Evolutionary conservation across 2,329 filamentous ascomycete genomes (phyloP).

Genomic region (Ophiosphaerella korrae): DNA sequence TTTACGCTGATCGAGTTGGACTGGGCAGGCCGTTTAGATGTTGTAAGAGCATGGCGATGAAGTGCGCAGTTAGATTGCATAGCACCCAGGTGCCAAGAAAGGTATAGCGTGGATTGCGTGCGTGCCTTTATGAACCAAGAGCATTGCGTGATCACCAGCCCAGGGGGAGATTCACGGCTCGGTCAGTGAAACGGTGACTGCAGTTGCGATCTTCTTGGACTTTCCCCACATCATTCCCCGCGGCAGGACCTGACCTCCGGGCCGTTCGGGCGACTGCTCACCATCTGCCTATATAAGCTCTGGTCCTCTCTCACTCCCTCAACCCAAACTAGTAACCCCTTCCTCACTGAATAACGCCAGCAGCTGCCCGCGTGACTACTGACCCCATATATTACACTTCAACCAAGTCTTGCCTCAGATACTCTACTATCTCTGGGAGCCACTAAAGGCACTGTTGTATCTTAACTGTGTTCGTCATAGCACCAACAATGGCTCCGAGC

Average conservation of each 20-base stretch:
- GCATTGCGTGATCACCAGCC: slow-evolving; percentile 3
- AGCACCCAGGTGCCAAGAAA: not conserved
- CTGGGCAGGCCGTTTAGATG: no score
- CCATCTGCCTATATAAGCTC: slow-evolving; percentile 20
- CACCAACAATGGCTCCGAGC: slow-evolving; percentile 36
- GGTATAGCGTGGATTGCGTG: not conserved
- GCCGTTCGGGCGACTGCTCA: slow-evolving; percentile 1
- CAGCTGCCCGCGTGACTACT: slow-evolving; percentile 7
- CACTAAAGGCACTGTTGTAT: no score
- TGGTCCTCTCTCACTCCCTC: slow-evolving; percentile 7
- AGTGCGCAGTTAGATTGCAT: no score
- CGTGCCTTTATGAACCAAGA: not conserved
- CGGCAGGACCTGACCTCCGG: slow-evolving; percentile 9
- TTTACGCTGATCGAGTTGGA: no score
- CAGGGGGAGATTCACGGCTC: slow-evolving; percentile 5
- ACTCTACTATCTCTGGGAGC: no score
- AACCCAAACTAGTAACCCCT: not conserved
- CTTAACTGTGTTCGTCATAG: not conserved
- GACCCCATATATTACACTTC: not conserved
- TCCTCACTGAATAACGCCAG: slow-evolving; percentile 4
- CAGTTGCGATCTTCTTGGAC: slow-evolving; percentile 9
- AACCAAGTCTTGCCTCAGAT: no score
- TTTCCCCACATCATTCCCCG: slow-evolving; percentile 28
- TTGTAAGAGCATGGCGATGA: not conserved
- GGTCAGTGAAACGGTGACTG: slow-evolving; percentile 9